These are phyloP conservation scores for Circinella umbellata DNA, from an alignment of 371 early-diverging fungal species.

Conservation along the genomic window DNA sequence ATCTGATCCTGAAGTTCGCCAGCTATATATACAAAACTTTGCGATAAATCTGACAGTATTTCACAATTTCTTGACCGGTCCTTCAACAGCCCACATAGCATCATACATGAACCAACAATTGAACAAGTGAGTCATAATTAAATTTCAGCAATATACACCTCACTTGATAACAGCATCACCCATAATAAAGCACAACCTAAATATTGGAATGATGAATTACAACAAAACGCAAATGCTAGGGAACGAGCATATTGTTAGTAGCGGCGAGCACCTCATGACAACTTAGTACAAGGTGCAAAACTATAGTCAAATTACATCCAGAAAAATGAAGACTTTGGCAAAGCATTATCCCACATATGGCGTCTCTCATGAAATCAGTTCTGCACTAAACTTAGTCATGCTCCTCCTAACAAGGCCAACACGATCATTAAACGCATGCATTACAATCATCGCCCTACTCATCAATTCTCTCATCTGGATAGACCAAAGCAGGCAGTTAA, in stretches of 20 bases:
- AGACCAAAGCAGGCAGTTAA: slow-evolving; percentile 19
- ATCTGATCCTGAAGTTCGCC: background rate
- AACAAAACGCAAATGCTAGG: background rate
- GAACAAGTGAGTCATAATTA: background rate
- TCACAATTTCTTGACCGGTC: background rate
- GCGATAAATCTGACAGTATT: background rate
- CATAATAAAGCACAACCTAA: background rate
- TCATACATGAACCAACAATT: background rate
- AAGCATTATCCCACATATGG: background rate
- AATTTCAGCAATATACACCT: background rate
- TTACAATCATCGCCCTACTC: background rate
- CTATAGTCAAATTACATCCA: background rate
- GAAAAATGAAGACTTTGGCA: background rate
- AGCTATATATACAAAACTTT: background rate
- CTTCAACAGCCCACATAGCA: background rate
- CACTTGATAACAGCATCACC: slow-evolving; percentile 17
- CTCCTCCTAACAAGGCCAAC: background rate
- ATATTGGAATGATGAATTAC: slow-evolving; percentile 17
- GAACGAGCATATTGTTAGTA: slow-evolving; percentile 14
- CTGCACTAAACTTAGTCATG: slow-evolving; percentile 8
- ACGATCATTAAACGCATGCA: slow-evolving; percentile 10
- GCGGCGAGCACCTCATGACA: background rate
- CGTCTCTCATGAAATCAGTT: slow-evolving; percentile 12
- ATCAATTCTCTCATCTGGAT: slow-evolving; percentile 14
- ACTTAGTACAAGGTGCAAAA: background rate